Evolutionary conservation across 257 asterid genomes (phyloP).

Genomic region (Misopates orontium): DNA sequence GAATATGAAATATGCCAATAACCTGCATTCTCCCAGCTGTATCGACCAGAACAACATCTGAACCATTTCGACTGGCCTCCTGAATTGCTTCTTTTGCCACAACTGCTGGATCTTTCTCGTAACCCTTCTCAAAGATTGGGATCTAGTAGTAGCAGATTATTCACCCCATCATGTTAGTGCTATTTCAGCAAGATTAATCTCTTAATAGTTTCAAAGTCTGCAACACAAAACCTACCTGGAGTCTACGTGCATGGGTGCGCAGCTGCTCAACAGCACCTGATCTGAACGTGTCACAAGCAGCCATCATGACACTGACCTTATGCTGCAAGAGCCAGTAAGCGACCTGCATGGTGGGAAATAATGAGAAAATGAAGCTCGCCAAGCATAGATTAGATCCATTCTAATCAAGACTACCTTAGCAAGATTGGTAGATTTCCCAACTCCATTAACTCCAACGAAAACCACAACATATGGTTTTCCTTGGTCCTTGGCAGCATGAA

Average conservation of each 20-base stretch:
- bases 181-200: slow-evolving; percentile 9
- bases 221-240: slow-evolving; percentile 57
- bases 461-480: slow-evolving; percentile 96
- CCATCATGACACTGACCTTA: slow-evolving; percentile 83
- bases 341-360: slow-evolving; percentile 47
- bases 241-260: slow-evolving; percentile 97
- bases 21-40: slow-evolving; percentile 99
- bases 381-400: neutral
- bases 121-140: slow-evolving; percentile 96
- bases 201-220: no score
- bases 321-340: slow-evolving; percentile 99
- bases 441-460: slow-evolving; percentile 98
- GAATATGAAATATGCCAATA: slow-evolving; percentile 17
- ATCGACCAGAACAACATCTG: slow-evolving; percentile 97
- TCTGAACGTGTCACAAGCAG: slow-evolving; percentile 98
- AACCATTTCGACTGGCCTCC: slow-evolving; percentile 82
- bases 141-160: slow-evolving; percentile 42
- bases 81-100: slow-evolving; percentile 98
- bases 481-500: slow-evolving; percentile 89
- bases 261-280: slow-evolving; percentile 99
- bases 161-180: slow-evolving; percentile 20
- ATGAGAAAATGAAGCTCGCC: neutral
- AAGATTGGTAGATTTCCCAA: slow-evolving; percentile 96
- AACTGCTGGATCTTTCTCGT: slow-evolving; percentile 95
- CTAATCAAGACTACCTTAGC: slow-evolving; percentile 58